Conservation (phyloP, 2,329 filamentous ascomycete genomes). For the Neospermospora avenae region DNA sequence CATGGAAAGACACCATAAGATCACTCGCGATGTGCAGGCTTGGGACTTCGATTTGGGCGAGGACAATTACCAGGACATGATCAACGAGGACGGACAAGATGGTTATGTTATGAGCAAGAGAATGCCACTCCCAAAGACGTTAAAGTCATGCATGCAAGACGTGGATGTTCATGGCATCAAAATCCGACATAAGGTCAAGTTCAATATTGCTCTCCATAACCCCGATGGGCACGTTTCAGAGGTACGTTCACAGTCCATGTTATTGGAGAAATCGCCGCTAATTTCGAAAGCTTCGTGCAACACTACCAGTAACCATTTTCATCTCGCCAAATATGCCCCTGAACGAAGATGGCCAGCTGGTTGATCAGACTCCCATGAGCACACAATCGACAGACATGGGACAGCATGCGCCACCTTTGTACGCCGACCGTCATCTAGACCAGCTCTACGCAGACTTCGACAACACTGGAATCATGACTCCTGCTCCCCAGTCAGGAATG, state of each 20-base stretch:
- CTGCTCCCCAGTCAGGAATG: constrained; percentile 65
- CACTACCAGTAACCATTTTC: constrained; percentile 86
- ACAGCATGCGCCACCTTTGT: constrained; percentile 79
- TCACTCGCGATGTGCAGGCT: constrained; percentile 59
- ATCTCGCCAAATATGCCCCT: constrained; percentile 92
- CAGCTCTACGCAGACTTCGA: constrained; percentile 88
- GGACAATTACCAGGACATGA: constrained; percentile 66
- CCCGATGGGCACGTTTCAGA: constrained; percentile 94
- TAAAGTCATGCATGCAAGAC: constrained; percentile 84
- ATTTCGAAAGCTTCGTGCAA: constrained; percentile 67
- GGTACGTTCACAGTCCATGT: constrained; percentile 43
- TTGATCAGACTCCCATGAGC: constrained; percentile 54
- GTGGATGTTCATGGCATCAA: constrained; percentile 87
- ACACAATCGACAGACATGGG: constrained; percentile 49
- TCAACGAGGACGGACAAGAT: constrained; percentile 64
- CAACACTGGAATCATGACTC: constrained; percentile 75
- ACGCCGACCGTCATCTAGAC: constrained; percentile 86
- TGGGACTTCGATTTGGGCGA: constrained; percentile 55
- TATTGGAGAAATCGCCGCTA: constrained; percentile 13
- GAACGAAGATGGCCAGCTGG: constrained; percentile 79
- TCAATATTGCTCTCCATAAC: constrained; percentile 88
- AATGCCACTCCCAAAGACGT: constrained; percentile 72
- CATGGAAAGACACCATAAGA: constrained; percentile 55
- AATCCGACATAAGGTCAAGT: constrained; percentile 85
- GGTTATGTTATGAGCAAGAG: constrained; percentile 60